Evolutionary conservation across 306 rosid species (phyloP).

Genomic region (Casuarina equisetifolia): DNA sequence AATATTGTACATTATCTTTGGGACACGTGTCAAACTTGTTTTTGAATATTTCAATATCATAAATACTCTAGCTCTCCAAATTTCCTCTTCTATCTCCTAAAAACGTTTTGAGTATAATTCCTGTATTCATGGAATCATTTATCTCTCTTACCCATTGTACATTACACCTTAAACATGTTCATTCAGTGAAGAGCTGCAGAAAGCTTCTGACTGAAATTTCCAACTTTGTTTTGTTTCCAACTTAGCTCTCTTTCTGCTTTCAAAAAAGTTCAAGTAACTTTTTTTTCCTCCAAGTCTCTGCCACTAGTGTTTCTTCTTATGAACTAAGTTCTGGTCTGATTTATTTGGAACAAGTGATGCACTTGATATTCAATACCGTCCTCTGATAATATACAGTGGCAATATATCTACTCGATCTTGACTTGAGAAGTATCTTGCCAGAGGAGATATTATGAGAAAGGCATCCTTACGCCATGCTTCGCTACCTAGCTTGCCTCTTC

Average conservation of each 20-base stretch:
- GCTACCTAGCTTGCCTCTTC: conserved; percentile 49
- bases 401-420: conserved; percentile 57
- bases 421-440: conserved; percentile 55
- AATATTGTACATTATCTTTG: neutral
- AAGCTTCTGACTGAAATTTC: neutral
- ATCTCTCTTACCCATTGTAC: neutral
- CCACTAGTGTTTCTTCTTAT: too few species aligned
- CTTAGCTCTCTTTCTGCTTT: neutral
- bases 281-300: neutral
- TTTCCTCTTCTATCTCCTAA: conserved; percentile 6
- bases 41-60: too few species aligned
- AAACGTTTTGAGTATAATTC: neutral
- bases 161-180: neutral
- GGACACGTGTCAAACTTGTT: too few species aligned
- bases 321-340: too few species aligned
- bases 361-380: neutral
- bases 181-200: neutral
- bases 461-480: conserved; percentile 64
- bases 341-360: too few species aligned
- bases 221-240: neutral
- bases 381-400: conserved; percentile 48
- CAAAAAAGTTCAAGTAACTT: neutral
- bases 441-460: conserved; percentile 70
- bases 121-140: neutral
- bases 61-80: neutral